Percentiles rank a stretch among this genome's conserved stretches.
These are phyloP conservation scores for Tilletia walkeri DNA, from an alignment of 1,284 basidiomycete genomes.

Conservation along the genomic window DNA sequence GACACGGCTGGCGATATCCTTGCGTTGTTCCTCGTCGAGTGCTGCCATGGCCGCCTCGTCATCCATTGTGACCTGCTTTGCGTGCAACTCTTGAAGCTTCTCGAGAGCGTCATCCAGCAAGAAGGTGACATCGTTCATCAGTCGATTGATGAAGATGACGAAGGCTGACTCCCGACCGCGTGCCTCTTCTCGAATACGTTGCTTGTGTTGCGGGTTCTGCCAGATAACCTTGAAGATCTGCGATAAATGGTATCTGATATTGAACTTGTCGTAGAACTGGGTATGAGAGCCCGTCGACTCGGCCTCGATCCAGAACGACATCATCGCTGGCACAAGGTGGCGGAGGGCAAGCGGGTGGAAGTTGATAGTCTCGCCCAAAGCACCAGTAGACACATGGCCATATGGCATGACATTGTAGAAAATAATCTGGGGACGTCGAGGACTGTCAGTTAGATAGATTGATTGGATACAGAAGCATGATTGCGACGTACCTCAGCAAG, in stretches of 20 bases:
- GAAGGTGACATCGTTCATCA: constrained; percentile 99
- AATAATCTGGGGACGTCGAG: constrained; percentile 66
- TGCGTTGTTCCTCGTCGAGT: constrained; percentile 57
- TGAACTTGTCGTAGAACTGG: constrained; percentile 96
- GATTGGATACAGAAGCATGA: background rate
- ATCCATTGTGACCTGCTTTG: constrained; percentile 80
- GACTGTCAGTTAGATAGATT: background rate
- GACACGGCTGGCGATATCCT: constrained; percentile 78
- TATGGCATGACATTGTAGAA: constrained; percentile 78
- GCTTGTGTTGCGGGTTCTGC: constrained; percentile 49
- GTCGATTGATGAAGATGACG: constrained; percentile 90
- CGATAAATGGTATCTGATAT: constrained; percentile 64
- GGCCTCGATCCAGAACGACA: constrained; percentile 96
- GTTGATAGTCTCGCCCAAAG: constrained; percentile 79
- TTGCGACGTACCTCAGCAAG: constrained; percentile 73
- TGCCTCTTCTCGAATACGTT: constrained; percentile 44
- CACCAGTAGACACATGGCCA: constrained; percentile 72
- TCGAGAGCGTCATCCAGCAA: constrained; percentile 93
- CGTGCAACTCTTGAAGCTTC: constrained; percentile 82
- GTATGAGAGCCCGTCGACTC: constrained; percentile 95
- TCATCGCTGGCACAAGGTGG: constrained; percentile 85
- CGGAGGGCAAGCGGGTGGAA: constrained; percentile 79
- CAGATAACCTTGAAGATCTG: constrained; percentile 52
- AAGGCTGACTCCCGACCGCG: constrained; percentile 36
- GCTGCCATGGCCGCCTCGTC: constrained; percentile 61